These are phyloP conservation scores for Volvox carteri DNA, from an alignment of 163 green algal species.

Conservation along the genomic window DNA sequence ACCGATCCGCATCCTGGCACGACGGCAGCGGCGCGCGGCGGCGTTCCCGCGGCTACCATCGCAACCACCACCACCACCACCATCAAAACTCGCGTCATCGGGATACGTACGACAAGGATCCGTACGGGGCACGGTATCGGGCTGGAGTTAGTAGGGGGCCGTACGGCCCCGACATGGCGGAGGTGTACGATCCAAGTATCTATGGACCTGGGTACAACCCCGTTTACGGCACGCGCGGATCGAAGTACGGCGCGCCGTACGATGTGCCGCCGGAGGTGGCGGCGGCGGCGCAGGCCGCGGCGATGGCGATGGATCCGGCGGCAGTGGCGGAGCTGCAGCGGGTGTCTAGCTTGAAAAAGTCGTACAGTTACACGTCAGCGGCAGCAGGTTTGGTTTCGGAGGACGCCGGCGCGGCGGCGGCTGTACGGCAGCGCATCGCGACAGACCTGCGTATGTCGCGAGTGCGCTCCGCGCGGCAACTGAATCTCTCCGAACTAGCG, in stretches of 20 bases:
- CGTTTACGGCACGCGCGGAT: constrained; percentile 1
- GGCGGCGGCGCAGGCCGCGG: neutral
- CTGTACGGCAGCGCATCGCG: constrained; percentile 39
- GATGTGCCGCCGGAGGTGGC: neutral
- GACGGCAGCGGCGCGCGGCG: neutral
- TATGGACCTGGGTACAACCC: constrained; percentile 9
- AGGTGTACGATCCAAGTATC: constrained; percentile 2
- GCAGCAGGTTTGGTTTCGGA: neutral
- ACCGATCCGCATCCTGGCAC: neutral
- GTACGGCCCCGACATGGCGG: neutral
- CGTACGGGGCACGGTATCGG: neutral
- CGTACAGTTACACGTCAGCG: neutral
- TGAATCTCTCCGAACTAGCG: constrained; percentile 35
- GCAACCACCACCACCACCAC: neutral
- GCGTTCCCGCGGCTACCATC: neutral
- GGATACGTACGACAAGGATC: too few species aligned
- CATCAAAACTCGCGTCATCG: neutral
- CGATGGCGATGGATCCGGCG: constrained; percentile 3
- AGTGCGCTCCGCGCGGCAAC: neutral
- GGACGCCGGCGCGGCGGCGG: neutral
- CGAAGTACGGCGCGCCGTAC: neutral
- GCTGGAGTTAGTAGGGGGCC: neutral
- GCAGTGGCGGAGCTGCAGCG: constrained; percentile 35
- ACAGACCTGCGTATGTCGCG: constrained; percentile 35
- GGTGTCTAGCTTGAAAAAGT: neutral